Evolutionary conservation across 2,329 filamentous ascomycete genomes (phyloP).

Genomic region (Fusarium pseudocircinatum): DNA sequence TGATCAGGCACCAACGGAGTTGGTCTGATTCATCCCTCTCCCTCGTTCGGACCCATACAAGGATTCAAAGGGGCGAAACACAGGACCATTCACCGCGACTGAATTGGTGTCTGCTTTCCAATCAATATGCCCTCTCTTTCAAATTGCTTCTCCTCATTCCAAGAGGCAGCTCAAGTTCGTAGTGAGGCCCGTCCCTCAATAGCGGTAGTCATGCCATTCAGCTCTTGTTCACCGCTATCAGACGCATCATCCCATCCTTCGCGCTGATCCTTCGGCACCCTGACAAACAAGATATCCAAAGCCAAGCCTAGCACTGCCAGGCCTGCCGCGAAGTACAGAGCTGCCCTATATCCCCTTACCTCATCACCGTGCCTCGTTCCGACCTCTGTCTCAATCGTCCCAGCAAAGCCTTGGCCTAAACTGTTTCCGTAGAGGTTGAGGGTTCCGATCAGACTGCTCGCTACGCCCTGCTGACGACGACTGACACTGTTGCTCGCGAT

Average conservation of each 20-base stretch:
- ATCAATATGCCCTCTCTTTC: no score
- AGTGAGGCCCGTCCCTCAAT: neutral
- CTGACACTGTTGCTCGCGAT: constrained; percentile 63
- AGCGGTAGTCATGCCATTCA: constrained; percentile 2
- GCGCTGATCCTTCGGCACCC: constrained; percentile 16
- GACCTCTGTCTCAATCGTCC: constrained; percentile 47
- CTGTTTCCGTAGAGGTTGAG: constrained; percentile 47
- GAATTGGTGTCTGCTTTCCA: no score
- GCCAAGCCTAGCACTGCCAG: constrained; percentile 2
- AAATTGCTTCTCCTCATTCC: accelerated
- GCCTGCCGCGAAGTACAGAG: constrained; percentile 15
- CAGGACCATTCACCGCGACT: no score
- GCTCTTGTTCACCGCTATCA: neutral
- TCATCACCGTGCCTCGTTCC: neutral
- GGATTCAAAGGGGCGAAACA: neutral
- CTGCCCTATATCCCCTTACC: constrained; percentile 1
- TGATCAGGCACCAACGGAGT: neutral
- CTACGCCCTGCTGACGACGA: constrained; percentile 60
- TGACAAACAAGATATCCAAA: constrained; percentile 9
- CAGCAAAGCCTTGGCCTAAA: constrained; percentile 47
- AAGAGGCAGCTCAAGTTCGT: neutral
- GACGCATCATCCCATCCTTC: constrained; percentile 17
- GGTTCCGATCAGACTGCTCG: constrained; percentile 58
- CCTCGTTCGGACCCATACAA: neutral
- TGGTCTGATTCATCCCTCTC: accelerated